Evolutionary conservation across 2,329 filamentous ascomycete species (phyloP).

Genomic region (Aspergillus caelatus): DNA sequence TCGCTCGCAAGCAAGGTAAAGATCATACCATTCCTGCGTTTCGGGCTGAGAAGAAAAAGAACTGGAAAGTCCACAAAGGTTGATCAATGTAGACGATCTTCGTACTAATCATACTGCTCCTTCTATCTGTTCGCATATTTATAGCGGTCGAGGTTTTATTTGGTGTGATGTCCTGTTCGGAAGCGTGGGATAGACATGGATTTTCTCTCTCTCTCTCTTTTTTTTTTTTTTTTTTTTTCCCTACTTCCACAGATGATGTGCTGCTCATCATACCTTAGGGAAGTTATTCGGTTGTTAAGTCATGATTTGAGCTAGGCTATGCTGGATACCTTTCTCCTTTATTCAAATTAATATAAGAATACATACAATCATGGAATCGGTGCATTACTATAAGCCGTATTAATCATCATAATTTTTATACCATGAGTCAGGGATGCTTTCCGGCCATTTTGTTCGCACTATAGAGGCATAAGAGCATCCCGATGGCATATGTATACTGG

Average conservation of each 20-base stretch:
- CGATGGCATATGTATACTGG: too few relatives aligned
- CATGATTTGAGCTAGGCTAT: neutral
- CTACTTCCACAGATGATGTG: neutral
- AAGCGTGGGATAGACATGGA: neutral
- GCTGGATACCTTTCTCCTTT: neutral
- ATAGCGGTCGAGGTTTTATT: neutral
- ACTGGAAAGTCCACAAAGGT: constrained; percentile 50
- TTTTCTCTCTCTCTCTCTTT: too few relatives aligned
- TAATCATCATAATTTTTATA: neutral
- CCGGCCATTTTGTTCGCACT: neutral
- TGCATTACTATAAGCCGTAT: neutral
- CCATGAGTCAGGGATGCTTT: neutral
- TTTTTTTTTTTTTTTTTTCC: too few relatives aligned
- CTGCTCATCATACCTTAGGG: neutral
- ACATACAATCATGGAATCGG: neutral
- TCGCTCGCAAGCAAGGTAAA: constrained; percentile 73
- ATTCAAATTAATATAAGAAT: neutral
- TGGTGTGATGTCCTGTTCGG: neutral
- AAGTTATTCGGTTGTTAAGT: neutral
- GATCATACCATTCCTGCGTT: constrained; percentile 57
- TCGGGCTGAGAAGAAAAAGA: constrained; percentile 56
- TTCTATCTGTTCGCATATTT: neutral
- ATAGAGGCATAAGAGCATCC: neutral
- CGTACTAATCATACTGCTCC: neutral
- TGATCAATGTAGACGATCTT: constrained; percentile 9